Evolutionary conservation across 202 grass and related monocot genomes (phyloP).

Genomic region (Elaeis oleifera): DNA sequence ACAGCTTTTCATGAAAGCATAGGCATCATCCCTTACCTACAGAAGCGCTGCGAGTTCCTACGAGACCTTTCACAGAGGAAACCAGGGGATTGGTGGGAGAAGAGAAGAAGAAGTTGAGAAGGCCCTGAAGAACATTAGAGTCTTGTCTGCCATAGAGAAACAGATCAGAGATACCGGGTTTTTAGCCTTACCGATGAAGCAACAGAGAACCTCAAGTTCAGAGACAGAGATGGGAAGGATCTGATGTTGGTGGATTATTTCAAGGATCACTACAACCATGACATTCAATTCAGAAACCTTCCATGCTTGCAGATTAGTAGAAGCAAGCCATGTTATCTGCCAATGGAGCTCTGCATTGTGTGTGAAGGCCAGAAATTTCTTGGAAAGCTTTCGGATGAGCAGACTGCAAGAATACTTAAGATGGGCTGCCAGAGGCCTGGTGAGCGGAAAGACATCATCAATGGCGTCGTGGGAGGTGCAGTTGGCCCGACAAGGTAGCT

Average conservation of each 20-base stretch:
- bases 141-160: conserved; percentile 90
- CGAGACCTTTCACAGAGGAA: conserved; percentile 55
- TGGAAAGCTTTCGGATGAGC: conserved; percentile 89
- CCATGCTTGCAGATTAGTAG: conserved; percentile 93
- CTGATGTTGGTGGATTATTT: conserved; percentile 85
- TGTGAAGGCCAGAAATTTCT: conserved; percentile 96
- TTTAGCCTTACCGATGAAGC: conserved; percentile 64
- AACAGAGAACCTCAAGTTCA: conserved; percentile 85
- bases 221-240: conserved; percentile 70
- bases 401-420: conserved; percentile 71
- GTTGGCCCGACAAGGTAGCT: conserved; percentile 60
- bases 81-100: conserved; percentile 53
- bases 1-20: conserved; percentile 78
- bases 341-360: conserved; percentile 90
- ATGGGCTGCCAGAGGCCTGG: conserved; percentile 85
- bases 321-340: conserved; percentile 91
- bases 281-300: conserved; percentile 90
- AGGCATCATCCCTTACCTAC: conserved; percentile 77
- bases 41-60: conserved; percentile 80
- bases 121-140: conserved; percentile 73
- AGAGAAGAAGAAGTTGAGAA: conserved; percentile 72
- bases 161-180: conserved; percentile 78
- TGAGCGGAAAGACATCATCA: conserved; percentile 85
- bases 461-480: conserved; percentile 49
- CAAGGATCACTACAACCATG: conserved; percentile 89